phyloP scores from a whole-genome alignment of 1,284 basidiomycete species.

The Boletus calvinii region DNA sequence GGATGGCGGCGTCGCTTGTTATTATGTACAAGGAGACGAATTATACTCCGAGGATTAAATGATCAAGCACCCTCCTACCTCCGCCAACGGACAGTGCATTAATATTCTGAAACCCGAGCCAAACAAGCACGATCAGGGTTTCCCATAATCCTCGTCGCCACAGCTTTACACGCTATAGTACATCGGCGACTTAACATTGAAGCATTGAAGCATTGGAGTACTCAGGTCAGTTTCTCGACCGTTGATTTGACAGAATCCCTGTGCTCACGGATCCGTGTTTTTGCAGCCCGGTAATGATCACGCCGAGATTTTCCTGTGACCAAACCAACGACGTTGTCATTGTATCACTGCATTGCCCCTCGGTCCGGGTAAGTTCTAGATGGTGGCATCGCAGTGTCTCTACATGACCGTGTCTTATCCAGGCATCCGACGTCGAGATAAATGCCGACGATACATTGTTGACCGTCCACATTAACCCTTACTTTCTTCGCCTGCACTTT shows the following conservation, averaged over 20 bases:
- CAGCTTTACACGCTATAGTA: background rate
- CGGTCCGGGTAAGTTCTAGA: conserved; percentile 62
- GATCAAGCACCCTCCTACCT: background rate
- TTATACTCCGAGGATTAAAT: background rate
- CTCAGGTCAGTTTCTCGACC: background rate
- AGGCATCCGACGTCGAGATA: conserved; percentile 80
- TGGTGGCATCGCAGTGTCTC: conserved; percentile 11
- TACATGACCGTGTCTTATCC: conserved; percentile 21
- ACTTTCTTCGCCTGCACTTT: conserved; percentile 77
- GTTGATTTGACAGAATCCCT: background rate
- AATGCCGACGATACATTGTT: conserved; percentile 69
- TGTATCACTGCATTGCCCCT: conserved; percentile 70
- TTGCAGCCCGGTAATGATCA: conserved; percentile 56
- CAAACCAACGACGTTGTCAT: conserved; percentile 63
- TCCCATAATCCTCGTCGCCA: conserved; percentile 4
- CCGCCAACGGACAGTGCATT: background rate
- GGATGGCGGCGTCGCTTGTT: conserved; percentile 9
- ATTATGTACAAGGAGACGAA: conserved; percentile 4
- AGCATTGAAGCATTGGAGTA: background rate
- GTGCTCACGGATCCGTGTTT: conserved; percentile 1
- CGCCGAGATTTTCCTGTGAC: conserved; percentile 72
- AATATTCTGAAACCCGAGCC: background rate
- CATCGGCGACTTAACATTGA: background rate
- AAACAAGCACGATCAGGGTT: background rate
- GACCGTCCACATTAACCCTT: conserved; percentile 76